Conservation (phyloP, 345 rosid genomes). For the Aethionema arabicum region DNA sequence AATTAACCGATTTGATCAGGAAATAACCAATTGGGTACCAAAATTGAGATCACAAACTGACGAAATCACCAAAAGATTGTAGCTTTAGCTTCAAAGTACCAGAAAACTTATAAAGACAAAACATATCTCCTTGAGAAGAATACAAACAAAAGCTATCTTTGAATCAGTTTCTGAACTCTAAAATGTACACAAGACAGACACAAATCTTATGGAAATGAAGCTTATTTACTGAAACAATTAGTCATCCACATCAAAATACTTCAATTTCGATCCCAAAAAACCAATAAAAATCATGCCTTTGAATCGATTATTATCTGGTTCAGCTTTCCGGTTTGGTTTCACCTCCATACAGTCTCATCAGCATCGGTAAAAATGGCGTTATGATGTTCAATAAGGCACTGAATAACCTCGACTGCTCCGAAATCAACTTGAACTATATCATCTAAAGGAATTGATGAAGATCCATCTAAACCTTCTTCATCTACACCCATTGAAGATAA, state of each 20-base stretch:
- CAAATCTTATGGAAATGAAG: slow-evolving; percentile 3
- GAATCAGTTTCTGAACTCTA: slow-evolving; percentile 5
- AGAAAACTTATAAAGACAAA: not conserved
- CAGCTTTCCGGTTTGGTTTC: slow-evolving; percentile 19
- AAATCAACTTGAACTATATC: slow-evolving; percentile 67
- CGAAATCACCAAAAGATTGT: not conserved
- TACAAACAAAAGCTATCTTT: slow-evolving; percentile 4
- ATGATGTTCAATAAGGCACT: slow-evolving; percentile 87
- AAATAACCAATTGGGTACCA: not conserved
- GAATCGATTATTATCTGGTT: slow-evolving; percentile 14
- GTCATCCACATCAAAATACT: slow-evolving; percentile 28
- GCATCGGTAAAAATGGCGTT: slow-evolving; percentile 86
- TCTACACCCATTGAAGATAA: slow-evolving; percentile 41
- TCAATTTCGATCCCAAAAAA: not conserved
- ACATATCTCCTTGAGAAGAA: not conserved
- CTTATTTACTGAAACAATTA: slow-evolving; percentile 31
- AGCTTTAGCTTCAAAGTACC: not conserved
- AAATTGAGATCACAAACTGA: too few species aligned
- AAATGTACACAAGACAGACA: slow-evolving; percentile 5
- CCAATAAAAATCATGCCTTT: not conserved
- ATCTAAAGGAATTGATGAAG: slow-evolving; percentile 77
- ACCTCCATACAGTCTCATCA: slow-evolving; percentile 38
- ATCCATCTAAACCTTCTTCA: slow-evolving; percentile 64
- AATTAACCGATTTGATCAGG: not conserved
- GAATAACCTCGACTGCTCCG: slow-evolving; percentile 78